Base-by-base conservation (phyloP, 805 yeast species). In the Nakazawaea pomicola region DNA sequence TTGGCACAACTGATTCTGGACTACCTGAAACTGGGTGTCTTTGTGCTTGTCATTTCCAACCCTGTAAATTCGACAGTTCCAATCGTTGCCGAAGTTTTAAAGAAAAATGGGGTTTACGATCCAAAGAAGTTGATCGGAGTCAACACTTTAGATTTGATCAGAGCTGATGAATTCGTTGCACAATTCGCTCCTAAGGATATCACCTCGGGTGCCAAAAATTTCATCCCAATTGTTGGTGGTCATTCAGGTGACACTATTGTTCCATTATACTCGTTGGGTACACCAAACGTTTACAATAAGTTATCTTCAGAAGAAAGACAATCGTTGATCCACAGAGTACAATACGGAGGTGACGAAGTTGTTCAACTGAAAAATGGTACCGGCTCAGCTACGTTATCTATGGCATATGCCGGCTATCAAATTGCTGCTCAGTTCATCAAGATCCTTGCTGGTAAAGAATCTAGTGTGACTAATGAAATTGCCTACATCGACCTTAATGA, bases 341-440 rank as follows among this genome's bases (percentile, higher is more conserved):
- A 89, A 72, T 89, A 84, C 59, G 96, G 95, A 67, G 96, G 96
- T 71, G 96, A 87, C 61, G 96, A 87, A 74, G 95, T 87, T 52
- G 95, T 87, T 55, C 74, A 85, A 70, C 95, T 95, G 56, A 87
- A 87, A 75, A 79, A 85, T 58, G 96, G 96, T 65, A 88, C 90
- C 53, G 96, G 96, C 55, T 85, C 95, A 25, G 95, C 95, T 53
- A 87, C 96, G 47, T 73, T 87, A 55, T 87, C 95, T 48, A 87
- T 87, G 95, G 95, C 95, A 45, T 85, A 80, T 62, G 95, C 95
- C 43, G 95, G 93, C 67, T 82, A 85, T 45, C 76, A 80, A 64
- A 79, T 83, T 60, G 76, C 84, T 52, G 69, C 55, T 78, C 57
- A 57, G 21, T 55, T 68, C 38, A 47, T 62, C 19, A 53, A 55